Evolutionary conservation across 805 yeast genomes (phyloP), one percentile per base, ranked within the genome.

Genomic region (Wickerhamomyces silvicola): DNA sequence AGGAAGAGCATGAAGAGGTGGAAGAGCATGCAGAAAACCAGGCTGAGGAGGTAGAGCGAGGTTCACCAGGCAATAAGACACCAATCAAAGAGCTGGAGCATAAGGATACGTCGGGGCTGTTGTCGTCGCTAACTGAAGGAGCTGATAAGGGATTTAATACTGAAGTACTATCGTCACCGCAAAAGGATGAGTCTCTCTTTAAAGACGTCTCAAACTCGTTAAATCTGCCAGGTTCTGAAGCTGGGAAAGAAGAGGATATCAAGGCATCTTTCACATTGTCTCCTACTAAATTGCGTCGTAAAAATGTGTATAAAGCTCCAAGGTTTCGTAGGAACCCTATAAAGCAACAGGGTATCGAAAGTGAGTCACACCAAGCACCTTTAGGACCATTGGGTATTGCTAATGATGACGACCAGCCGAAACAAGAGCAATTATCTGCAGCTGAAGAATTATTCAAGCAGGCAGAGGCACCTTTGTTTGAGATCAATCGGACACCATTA

Each of bases 391-490:
- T 55, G n/a, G 48, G 53, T 18, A 36, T 47, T 33, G 44, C 54
- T 45, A 46, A 53, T 31, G 46, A 52, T 30, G 54, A 35, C 27
- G 68, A 56, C 31, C 42, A 43, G 32, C 46, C 44, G 10, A 56
- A 42, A 16, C 41, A 59, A 41, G 42, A 57, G 36, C 32, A 56
- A 49, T 42, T 56, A 28, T 37, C 60, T 4, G 37, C 47, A 14
- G 59, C 59, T 10, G 67, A 63, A 3, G 37, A 50, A 15, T 39
- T 73, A 20, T 52, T 61, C 5, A 59, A 65, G 39, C 71, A 68
- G 19, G 64, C 70, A 1, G 72, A 77, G 22, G 70, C 68, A 5
- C 82, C 82, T 4, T 56, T 76, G 28, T 77, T 74, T 37, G 62
- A 72, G 14, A 51, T 74, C 22, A 59, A 42, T 33, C 46, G 50